Evolutionary conservation across 306 rosid species (phyloP).

Genomic region (Begonia loranthoides): DNA sequence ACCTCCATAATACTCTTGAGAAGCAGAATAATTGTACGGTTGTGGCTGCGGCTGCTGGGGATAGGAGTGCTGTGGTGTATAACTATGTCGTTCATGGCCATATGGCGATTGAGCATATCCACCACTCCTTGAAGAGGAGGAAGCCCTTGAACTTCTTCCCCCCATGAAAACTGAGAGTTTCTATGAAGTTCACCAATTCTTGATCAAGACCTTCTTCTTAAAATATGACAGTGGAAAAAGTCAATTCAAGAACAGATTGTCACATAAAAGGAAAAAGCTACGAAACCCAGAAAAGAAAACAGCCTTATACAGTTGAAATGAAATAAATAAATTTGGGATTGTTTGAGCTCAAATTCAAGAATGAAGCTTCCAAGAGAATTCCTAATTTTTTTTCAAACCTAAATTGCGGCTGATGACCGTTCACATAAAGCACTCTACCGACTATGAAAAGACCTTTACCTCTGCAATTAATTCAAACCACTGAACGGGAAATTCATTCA

Average conservation of each 20-base stretch:
- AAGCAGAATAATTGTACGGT: constrained; percentile 17
- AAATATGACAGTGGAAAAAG: neutral
- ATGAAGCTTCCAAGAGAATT: neutral
- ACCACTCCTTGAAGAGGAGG: constrained; percentile 25
- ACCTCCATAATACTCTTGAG: constrained; percentile 3
- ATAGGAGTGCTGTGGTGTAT: constrained; percentile 21
- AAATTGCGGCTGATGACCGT: neutral
- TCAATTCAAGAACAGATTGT: neutral
- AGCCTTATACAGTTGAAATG: neutral
- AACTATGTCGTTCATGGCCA: constrained; percentile 22
- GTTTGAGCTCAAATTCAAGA: neutral
- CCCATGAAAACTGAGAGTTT: constrained; percentile 53
- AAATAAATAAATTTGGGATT: rapidly evolving
- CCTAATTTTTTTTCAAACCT: neutral
- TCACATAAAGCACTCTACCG: too few relatives aligned
- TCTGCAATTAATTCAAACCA: too few relatives aligned
- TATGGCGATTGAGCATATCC: constrained; percentile 20
- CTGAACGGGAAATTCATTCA: too few relatives aligned
- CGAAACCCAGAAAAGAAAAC: neutral
- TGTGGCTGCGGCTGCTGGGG: constrained; percentile 23
- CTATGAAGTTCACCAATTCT: neutral
- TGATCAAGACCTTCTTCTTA: neutral
- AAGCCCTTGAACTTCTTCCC: constrained; percentile 46
- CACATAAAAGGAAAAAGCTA: neutral
- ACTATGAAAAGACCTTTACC: too few relatives aligned